Percentiles rank a stretch among this genome's conserved stretches.
These are phyloP conservation scores for Chaetomium tenue DNA, from an alignment of 495 filamentous ascomycete species.

Conservation along the genomic window DNA sequence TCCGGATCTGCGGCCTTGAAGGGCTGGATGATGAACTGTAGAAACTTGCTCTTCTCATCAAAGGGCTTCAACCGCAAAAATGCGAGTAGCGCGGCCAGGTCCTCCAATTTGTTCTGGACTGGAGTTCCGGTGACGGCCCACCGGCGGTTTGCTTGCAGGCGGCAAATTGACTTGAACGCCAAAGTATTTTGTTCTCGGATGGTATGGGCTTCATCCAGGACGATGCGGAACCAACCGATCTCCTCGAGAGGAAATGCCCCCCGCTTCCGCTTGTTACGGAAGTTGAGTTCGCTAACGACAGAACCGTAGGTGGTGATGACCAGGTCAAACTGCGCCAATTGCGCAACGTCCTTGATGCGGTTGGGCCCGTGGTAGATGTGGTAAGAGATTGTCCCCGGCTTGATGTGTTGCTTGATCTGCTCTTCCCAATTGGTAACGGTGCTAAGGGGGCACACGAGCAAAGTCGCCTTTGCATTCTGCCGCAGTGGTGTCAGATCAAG, in stretches of 20 bases:
- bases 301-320: slow-evolving; percentile 91
- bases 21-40: slow-evolving; percentile 72
- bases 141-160: slow-evolving; percentile 74
- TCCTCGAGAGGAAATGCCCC: slow-evolving; percentile 65
- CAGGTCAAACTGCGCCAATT: slow-evolving; percentile 72
- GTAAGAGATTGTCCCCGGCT: slow-evolving; percentile 56
- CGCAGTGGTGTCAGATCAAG: slow-evolving; percentile 50
- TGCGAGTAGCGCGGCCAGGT: slow-evolving; percentile 83
- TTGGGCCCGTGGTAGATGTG: slow-evolving; percentile 84
- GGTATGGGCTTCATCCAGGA: slow-evolving; percentile 92
- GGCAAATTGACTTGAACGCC: slow-evolving; percentile 79
- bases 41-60: slow-evolving; percentile 70
- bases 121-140: slow-evolving; percentile 97
- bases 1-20: slow-evolving; percentile 80
- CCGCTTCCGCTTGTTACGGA: slow-evolving; percentile 56
- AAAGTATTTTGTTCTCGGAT: slow-evolving; percentile 81
- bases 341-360: slow-evolving; percentile 62
- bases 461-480: slow-evolving; percentile 71
- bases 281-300: slow-evolving; percentile 71
- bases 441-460: slow-evolving; percentile 88
- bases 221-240: slow-evolving; percentile 91
- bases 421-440: slow-evolving; percentile 89
- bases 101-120: slow-evolving; percentile 87
- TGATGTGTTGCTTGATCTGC: slow-evolving; percentile 80
- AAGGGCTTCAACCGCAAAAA: slow-evolving; percentile 88